These are phyloP conservation scores for Xylaria sp. DNA, from an alignment of 2,329 filamentous ascomycete genomes.

Conservation along the genomic window DNA sequence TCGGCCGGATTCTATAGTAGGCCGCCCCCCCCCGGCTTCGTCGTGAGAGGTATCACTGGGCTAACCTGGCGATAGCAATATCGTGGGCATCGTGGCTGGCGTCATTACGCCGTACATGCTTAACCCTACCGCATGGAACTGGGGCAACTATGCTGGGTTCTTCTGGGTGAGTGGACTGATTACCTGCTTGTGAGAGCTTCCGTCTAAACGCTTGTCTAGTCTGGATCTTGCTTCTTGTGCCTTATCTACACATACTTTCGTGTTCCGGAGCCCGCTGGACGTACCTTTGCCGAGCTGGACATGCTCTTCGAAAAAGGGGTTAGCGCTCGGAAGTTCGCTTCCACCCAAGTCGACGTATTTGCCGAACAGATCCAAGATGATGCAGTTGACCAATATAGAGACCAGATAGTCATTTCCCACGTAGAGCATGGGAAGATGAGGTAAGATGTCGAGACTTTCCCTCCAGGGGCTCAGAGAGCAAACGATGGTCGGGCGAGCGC, in stretches of 20 bases:
- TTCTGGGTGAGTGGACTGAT: constrained; percentile 72
- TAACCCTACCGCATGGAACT: constrained; percentile 87
- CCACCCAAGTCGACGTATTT: constrained; percentile 67
- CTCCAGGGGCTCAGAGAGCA: neutral
- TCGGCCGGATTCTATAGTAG: constrained; percentile 81
- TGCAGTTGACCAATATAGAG: constrained; percentile 61
- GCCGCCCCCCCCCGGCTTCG: constrained; percentile 41
- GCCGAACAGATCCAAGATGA: constrained; percentile 61
- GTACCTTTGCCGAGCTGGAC: constrained; percentile 88
- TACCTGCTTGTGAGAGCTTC: constrained; percentile 17
- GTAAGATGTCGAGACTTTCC: neutral
- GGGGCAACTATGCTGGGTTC: constrained; percentile 87
- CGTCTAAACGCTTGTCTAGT: constrained; percentile 52
- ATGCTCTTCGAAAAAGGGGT: constrained; percentile 81
- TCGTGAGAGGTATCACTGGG: neutral
- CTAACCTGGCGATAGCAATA: constrained; percentile 63
- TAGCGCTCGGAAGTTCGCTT: constrained; percentile 77
- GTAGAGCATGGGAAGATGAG: constrained; percentile 36
- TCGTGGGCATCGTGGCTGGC: constrained; percentile 83
- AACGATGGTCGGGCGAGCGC: neutral
- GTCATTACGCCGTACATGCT: constrained; percentile 93
- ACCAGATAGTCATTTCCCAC: constrained; percentile 51
- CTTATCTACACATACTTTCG: constrained; percentile 85
- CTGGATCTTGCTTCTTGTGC: constrained; percentile 81
- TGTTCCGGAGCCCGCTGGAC: constrained; percentile 80